These are phyloP conservation scores for Santalum album DNA, from an alignment of 164 flowering plant species.

Conservation along the genomic window DNA sequence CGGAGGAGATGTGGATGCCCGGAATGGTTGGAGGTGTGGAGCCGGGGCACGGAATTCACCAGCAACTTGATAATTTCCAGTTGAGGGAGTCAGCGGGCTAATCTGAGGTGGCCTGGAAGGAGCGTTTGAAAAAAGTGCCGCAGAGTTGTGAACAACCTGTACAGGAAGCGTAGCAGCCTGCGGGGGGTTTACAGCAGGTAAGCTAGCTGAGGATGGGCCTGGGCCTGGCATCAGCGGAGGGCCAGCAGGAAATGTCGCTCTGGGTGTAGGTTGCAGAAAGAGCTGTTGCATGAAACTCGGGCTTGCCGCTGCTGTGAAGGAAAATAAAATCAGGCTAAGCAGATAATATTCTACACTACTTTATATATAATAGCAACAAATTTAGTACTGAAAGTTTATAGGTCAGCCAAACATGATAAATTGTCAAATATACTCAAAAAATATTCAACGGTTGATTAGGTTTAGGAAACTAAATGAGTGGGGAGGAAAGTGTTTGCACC, in stretches of 20 bases:
- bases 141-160: conserved; percentile 19
- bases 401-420: too few relatives aligned
- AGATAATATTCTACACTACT: too few relatives aligned
- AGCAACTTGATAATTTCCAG: conserved; percentile 18
- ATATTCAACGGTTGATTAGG: too few relatives aligned
- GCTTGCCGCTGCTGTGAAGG: conserved; percentile 6
- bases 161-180: conserved; percentile 12
- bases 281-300: conserved; percentile 21
- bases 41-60: conserved; percentile 41
- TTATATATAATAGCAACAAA: too few relatives aligned
- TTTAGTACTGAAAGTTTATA: too few relatives aligned
- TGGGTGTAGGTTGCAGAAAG: conserved; percentile 14
- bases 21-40: conserved; percentile 44
- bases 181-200: background rate
- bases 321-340: background rate
- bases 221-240: conserved; percentile 4
- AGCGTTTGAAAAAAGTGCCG: conserved; percentile 23
- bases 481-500: too few relatives aligned
- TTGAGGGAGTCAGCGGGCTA: conserved; percentile 17
- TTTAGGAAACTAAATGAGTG: too few relatives aligned
- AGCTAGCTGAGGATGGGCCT: background rate
- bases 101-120: conserved; percentile 17
- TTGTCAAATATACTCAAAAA: too few relatives aligned
- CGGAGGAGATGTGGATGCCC: conserved; percentile 19
- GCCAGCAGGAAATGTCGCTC: conserved; percentile 8